A percentile compares a stretch with the other conserved stretches of the same genome.
Evolutionary conservation across 2,329 filamentous ascomycete species (phyloP).

Genomic region (Diaporthe caulivora): DNA sequence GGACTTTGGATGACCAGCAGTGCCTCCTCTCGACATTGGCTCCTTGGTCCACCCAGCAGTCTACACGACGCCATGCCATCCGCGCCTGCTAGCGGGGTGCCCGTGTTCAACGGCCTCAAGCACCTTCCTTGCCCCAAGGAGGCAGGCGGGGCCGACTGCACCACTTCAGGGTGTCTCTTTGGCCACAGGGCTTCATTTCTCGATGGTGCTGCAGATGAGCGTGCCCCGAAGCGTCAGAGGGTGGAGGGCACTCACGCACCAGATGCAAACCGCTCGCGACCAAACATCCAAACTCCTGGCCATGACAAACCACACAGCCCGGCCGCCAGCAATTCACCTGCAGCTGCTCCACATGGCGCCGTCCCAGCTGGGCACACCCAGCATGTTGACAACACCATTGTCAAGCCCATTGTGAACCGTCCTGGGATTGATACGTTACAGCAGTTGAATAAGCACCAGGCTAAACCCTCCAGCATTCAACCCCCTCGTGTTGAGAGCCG

Average conservation of each 20-base stretch:
- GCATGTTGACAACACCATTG: background rate
- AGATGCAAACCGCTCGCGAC: background rate
- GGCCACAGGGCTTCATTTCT: constrained; percentile 31
- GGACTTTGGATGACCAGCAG: background rate
- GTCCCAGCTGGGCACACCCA: background rate
- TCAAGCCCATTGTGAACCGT: background rate
- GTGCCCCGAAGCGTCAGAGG: constrained; percentile 23
- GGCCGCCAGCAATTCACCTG: background rate
- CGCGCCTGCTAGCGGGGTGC: constrained; percentile 32
- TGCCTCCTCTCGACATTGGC: background rate
- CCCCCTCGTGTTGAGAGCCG: background rate
- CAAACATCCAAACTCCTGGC: background rate
- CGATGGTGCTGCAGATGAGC: constrained; percentile 29
- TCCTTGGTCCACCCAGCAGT: background rate
- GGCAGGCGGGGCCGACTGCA: constrained; percentile 36
- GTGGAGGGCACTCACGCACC: background rate
- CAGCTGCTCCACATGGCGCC: background rate
- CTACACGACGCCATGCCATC: background rate
- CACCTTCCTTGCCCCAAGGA: constrained; percentile 40
- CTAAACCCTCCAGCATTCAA: background rate
- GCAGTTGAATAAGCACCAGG: background rate
- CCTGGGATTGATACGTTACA: background rate
- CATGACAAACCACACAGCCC: background rate
- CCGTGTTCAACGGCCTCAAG: constrained; percentile 39
- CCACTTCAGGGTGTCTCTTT: constrained; percentile 36